These are phyloP conservation scores for Reticulascus tulasneorum DNA, from an alignment of 2,329 filamentous ascomycete species.

Conservation along the genomic window DNA sequence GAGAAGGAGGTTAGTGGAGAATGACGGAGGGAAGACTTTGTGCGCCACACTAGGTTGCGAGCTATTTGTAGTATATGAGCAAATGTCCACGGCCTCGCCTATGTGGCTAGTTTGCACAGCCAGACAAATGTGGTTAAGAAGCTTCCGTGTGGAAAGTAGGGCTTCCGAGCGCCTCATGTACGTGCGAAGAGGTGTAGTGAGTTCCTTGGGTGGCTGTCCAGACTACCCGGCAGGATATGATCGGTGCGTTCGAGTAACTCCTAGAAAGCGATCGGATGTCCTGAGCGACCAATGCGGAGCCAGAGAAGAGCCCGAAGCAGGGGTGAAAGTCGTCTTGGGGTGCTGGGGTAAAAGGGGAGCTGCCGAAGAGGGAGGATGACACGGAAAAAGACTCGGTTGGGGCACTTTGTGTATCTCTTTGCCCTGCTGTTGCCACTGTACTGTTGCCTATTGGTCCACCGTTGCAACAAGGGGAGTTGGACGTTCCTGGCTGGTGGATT, in stretches of 20 bases:
- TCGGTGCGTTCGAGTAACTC: constrained; percentile 10
- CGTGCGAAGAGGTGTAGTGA: background rate
- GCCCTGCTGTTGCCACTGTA: background rate
- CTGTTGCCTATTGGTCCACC: too few species aligned
- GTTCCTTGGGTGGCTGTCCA: background rate
- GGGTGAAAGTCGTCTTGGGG: constrained; percentile 6
- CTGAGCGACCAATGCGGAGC: constrained; percentile 13
- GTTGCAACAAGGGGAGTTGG: too few species aligned
- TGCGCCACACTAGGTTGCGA: constrained; percentile 13
- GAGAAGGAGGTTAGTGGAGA: too few species aligned
- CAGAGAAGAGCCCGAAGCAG: constrained; percentile 15
- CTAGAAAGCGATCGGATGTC: constrained; percentile 12
- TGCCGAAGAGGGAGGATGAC: constrained; percentile 10
- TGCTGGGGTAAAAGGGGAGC: constrained; percentile 8
- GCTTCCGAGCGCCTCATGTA: constrained; percentile 10
- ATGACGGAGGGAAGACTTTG: constrained; percentile 10
- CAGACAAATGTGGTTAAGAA: constrained; percentile 3
- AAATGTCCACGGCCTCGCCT: constrained; percentile 9
- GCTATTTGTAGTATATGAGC: constrained; percentile 14
- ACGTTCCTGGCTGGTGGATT: too few species aligned
- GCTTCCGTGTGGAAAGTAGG: constrained; percentile 8
- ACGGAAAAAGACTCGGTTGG: constrained; percentile 9
- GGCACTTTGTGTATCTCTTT: too few species aligned
- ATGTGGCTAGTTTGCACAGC: constrained; percentile 16
- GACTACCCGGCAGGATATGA: constrained; percentile 9